phyloP scores from a whole-genome alignment of 106 monocot genomes.

The Platanthera zijinensis region DNA sequence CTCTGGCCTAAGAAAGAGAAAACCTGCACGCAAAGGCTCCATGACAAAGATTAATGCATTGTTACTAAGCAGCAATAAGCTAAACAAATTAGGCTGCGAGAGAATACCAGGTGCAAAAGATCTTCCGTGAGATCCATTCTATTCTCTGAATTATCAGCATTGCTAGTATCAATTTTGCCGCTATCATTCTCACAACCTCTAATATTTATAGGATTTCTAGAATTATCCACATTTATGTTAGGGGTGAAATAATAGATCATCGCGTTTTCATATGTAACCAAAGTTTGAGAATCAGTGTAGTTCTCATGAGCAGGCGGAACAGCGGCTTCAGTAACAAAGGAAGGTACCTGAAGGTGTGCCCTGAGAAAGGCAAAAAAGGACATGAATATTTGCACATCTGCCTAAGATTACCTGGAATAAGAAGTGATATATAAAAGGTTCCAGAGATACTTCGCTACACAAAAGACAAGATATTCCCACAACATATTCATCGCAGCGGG shows the following conservation, averaged over 20 bases:
- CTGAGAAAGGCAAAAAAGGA: conserved; percentile 8
- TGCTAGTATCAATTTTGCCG: conserved; percentile 10
- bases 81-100: neutral
- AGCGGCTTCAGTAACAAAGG: conserved; percentile 1
- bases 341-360: neutral
- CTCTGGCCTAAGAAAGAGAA: conserved; percentile 84
- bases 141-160: conserved; percentile 9
- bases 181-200: conserved; percentile 8
- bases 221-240: neutral
- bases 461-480: neutral
- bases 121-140: conserved; percentile 72
- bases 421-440: neutral
- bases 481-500: neutral
- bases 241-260: neutral
- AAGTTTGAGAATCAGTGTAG: conserved; percentile 6
- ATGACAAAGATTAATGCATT: neutral
- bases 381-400: conserved; percentile 1
- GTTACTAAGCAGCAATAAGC: conserved; percentile 1
- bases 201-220: neutral
- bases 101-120: conserved; percentile 54
- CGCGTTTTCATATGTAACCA: conserved; percentile 1
- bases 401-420: neutral
- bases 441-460: neutral
- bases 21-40: conserved; percentile 38
- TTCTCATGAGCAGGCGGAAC: conserved; percentile 2